A percentile compares a stretch with the other conserved stretches of the same genome.
phyloP scores from a whole-genome alignment of 306 rosid genomes.

The Astragalus glycyphyllos region DNA sequence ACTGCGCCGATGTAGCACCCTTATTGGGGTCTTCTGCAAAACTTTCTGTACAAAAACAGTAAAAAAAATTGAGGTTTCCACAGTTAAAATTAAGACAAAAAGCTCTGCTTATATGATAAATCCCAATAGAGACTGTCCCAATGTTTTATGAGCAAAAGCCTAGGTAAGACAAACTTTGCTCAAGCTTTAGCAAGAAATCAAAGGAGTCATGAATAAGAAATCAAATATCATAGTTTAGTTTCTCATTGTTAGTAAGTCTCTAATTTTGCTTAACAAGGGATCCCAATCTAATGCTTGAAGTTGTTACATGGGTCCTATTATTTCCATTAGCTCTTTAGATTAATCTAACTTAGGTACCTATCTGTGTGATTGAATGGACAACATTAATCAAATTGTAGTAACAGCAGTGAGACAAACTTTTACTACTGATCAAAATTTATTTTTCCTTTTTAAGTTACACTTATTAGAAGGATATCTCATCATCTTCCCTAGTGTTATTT shows the following conservation, averaged over 20 bases:
- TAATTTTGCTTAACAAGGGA: background rate
- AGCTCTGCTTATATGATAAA: background rate
- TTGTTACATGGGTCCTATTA: slow-evolving; percentile 9
- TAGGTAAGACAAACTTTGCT: slow-evolving; percentile 29
- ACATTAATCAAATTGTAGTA: slow-evolving; percentile 18
- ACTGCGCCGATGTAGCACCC: slow-evolving; percentile 97
- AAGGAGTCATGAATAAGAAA: slow-evolving; percentile 19
- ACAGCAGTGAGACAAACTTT: background rate
- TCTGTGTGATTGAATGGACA: background rate
- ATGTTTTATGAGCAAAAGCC: background rate
- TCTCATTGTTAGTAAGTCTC: slow-evolving; percentile 12
- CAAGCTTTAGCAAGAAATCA: slow-evolving; percentile 11
- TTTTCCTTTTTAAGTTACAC: background rate
- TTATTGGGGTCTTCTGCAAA: slow-evolving; percentile 87
- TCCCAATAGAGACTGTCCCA: slow-evolving; percentile 2
- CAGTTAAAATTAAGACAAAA: slow-evolving; percentile 18
- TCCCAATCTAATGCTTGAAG: slow-evolving; percentile 13
- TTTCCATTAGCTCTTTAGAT: slow-evolving; percentile 13
- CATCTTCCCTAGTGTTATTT: slow-evolving; percentile 5
- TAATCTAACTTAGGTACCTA: background rate
- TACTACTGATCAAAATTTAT: background rate
- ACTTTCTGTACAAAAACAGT: slow-evolving; percentile 57
- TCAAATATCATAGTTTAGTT: slow-evolving; percentile 21
- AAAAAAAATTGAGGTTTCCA: background rate
- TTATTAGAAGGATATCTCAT: slow-evolving; percentile 3